Evolutionary conservation across 2,329 filamentous ascomycete species (phyloP), one percentile per base, ranked within the genome.

Genomic region (Clonostachys solani): DNA sequence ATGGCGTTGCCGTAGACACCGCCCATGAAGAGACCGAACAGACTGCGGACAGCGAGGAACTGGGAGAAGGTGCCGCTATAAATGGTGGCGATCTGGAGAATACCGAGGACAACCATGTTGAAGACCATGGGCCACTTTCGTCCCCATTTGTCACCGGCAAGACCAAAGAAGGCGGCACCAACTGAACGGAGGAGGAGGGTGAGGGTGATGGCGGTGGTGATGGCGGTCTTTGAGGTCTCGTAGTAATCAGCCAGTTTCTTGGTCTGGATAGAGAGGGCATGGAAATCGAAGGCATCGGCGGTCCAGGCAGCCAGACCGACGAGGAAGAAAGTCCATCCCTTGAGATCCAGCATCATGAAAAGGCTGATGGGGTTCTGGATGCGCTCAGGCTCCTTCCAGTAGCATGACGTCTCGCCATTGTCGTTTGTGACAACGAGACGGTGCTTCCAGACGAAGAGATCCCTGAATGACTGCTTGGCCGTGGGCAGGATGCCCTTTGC

Each of bases 241-340:
- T 76, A 80, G 59, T 75, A 73, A 38, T 69, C 56, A 43, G 74
- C 77, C 19, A 92, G 71, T 67, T 90, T 89, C 54, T 78, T 77
- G 5, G 87, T 88, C 63, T 91, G 87, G 53, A 92, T 88, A 5
- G 84, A 87, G 9, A 92, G 74, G 23, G 88, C 86, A 65, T 91
- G 87, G 61, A 92, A 92, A 65, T 91, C 88, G 62, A 92, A 92
- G 5, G 88, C 87, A 62, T 92, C 89, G 48, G 87, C 87, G 2
- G 81, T 87, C 89, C 89, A 92, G 15, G 87, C 84, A 34, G 77
- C 65, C 60, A 92, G 83, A 4, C 87, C 88, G 12, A 90, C 84
- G 38, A 87, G 53, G 68, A 92, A 84, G 70, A 88, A 91, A 15
- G 87, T 59, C 87, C 88, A 92, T 60, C 87, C 83, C 50, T 74